Conservation (phyloP, 257 asterid species). For the Craterostigma plantagineum region DNA sequence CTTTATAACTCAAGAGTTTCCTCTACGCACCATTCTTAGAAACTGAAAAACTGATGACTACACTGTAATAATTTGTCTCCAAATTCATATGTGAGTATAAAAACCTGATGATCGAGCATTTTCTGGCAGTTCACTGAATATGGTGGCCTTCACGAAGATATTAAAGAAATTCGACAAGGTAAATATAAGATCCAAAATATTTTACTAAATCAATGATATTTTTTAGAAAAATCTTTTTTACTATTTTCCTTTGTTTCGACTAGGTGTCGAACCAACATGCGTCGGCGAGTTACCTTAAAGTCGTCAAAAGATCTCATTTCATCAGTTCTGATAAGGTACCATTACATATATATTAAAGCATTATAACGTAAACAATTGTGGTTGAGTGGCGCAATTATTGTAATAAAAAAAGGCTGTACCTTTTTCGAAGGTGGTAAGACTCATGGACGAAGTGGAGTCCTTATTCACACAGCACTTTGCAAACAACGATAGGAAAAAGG, state of each 20-base stretch:
- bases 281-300: conserved; percentile 55
- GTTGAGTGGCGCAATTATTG: too few relatives aligned
- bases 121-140: conserved; percentile 60
- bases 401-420: too few relatives aligned
- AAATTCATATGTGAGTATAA: too few relatives aligned
- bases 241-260: neutral
- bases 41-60: too few relatives aligned
- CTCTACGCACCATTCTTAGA: too few relatives aligned
- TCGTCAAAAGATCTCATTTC: conserved; percentile 68
- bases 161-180: conserved; percentile 96
- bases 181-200: conserved; percentile 2
- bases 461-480: conserved; percentile 92
- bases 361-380: neutral
- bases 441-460: conserved; percentile 98
- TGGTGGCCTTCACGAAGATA: conserved; percentile 85
- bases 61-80: too few relatives aligned
- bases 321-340: conserved; percentile 81
- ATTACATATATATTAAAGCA: too few relatives aligned
- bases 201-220: neutral
- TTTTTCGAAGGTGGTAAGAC: conserved; percentile 45
- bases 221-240: conserved; percentile 7
- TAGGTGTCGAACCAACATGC: conserved; percentile 64
- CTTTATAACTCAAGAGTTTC: too few relatives aligned
- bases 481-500: conserved; percentile 69
- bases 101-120: too few relatives aligned